A percentile compares a stretch with the other conserved stretches of the same genome.
Evolutionary conservation across 1,139 yeast species (phyloP).

Genomic region (Scheffersomyces segobiensis): DNA sequence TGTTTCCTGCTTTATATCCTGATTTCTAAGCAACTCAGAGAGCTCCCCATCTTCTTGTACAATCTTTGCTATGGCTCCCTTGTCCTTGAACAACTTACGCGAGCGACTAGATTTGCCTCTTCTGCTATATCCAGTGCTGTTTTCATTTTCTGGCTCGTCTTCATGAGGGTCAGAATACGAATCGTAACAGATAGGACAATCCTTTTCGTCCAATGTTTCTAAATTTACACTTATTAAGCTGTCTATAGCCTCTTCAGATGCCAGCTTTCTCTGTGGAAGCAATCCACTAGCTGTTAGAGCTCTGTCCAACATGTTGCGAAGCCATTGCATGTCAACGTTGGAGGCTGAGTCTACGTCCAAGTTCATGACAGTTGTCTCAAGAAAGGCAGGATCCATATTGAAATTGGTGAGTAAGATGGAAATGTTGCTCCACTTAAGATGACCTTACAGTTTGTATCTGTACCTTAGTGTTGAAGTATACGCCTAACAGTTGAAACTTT

Average conservation of each 20-base stretch:
- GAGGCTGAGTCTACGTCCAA: slow-evolving; percentile 28
- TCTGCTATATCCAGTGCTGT: neutral
- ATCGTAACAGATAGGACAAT: slow-evolving; percentile 51
- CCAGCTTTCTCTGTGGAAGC: slow-evolving; percentile 22
- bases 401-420: neutral
- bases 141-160: neutral
- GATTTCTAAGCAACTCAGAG: neutral
- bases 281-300: slow-evolving; percentile 34
- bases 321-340: slow-evolving; percentile 22
- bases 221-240: slow-evolving; percentile 30
- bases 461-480: too few species aligned
- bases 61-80: neutral
- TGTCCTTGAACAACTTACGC: neutral
- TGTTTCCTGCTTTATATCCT: neutral
- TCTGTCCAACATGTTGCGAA: slow-evolving; percentile 39
- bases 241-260: slow-evolving; percentile 44
- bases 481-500: too few species aligned
- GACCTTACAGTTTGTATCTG: too few species aligned
- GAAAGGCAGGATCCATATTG: slow-evolving; percentile 8
- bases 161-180: slow-evolving; percentile 20
- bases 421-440: too few species aligned
- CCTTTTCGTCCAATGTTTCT: slow-evolving; percentile 19
- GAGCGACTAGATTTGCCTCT: neutral
- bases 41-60: slow-evolving; percentile 13
- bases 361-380: slow-evolving; percentile 26